Evolutionary conservation across 75 land plant species (phyloP).

Genomic region (Chamaecyparis obtusa): DNA sequence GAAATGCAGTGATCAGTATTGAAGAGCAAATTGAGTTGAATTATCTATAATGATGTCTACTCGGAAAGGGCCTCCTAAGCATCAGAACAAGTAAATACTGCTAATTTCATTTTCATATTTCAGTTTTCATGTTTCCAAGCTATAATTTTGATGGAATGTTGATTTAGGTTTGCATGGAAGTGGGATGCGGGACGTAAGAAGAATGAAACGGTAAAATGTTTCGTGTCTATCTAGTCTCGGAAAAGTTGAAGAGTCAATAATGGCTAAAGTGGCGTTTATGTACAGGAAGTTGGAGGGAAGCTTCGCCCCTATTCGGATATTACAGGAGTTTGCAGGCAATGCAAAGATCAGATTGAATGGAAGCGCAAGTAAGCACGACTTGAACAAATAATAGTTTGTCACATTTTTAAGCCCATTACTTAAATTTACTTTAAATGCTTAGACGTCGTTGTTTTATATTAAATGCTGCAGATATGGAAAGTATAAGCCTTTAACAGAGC

Average conservation of each 20-base stretch:
- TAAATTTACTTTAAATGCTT: neutral
- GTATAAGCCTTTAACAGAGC: constrained; percentile 75
- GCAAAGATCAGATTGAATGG: constrained; percentile 90
- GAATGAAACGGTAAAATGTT: constrained; percentile 61
- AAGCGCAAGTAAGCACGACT: constrained; percentile 43
- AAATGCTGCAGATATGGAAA: constrained; percentile 62
- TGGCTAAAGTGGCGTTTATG: neutral
- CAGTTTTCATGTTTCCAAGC: neutral
- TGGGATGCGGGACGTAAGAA: constrained; percentile 66
- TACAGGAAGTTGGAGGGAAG: constrained; percentile 77
- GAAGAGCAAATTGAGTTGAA: too few relatives aligned
- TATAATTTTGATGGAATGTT: neutral
- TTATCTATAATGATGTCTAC: constrained; percentile 1
- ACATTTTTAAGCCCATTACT: neutral
- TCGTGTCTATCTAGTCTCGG: neutral
- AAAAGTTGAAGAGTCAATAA: too few relatives aligned
- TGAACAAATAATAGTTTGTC: neutral
- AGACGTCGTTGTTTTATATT: neutral
- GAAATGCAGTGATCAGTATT: too few relatives aligned
- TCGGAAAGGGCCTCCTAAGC: constrained; percentile 74
- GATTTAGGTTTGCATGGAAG: constrained; percentile 66
- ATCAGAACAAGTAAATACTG: constrained; percentile 45
- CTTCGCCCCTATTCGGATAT: constrained; percentile 61
- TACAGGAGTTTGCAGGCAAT: constrained; percentile 79
- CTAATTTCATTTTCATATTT: constrained; percentile 3